Evolutionary conservation across 495 filamentous ascomycete genomes (phyloP).

Genomic region (Hypoxylon rickii): DNA sequence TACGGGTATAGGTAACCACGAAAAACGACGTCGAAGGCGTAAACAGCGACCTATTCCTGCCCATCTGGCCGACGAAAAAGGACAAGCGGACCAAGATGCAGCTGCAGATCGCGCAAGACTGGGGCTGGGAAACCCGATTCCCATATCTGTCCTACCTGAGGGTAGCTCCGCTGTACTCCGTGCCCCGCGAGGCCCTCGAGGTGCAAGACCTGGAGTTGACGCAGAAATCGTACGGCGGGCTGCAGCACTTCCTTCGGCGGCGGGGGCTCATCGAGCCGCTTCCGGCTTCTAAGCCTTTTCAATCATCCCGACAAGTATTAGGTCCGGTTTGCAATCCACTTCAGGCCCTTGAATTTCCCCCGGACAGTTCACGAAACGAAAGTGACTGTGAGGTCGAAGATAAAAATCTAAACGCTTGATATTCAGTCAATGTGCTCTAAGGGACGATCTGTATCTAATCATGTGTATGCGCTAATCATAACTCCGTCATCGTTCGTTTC

Average conservation of each 20-base stretch:
- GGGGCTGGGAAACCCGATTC: neutral
- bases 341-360: too few species aligned
- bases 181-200: neutral
- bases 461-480: constrained; percentile 2
- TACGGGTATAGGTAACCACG: neutral
- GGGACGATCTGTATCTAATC: too few species aligned
- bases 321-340: too few species aligned
- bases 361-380: too few species aligned
- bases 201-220: neutral
- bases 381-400: too few species aligned
- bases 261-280: too few species aligned
- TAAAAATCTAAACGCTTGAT: too few species aligned
- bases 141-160: neutral
- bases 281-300: too few species aligned
- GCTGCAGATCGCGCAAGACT: neutral
- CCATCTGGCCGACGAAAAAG: neutral
- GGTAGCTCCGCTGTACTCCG: neutral
- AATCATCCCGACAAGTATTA: too few species aligned
- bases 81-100: neutral
- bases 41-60: neutral
- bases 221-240: neutral
- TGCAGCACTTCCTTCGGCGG: too few species aligned
- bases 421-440: too few species aligned
- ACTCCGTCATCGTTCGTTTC: constrained; percentile 19
- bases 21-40: neutral